Base-by-base conservation (phyloP, 179 eudicot species). In the Gypsophila paniculata region DNA sequence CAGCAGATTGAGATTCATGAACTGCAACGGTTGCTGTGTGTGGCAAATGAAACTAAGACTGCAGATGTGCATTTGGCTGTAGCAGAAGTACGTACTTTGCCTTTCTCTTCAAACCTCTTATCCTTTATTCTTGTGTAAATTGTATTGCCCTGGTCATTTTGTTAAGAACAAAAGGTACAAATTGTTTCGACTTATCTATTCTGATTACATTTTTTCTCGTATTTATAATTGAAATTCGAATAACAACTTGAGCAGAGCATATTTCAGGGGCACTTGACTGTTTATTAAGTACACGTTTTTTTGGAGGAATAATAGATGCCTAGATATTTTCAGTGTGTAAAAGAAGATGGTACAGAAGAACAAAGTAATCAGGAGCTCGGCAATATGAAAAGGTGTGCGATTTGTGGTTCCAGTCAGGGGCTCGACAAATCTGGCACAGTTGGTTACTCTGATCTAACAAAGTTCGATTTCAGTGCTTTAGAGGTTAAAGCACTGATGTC, bases 401-500 rank as follows among this genome's bases (percentile, higher is more conserved):
- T 73, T 72, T 34, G 54, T 73, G 65, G 62, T 72, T 69, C 66
- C 42, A 60, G 65, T 82, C 78, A 73, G 75, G 83, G 74, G 66
- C 74, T 61, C 10, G 74, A 74, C 74, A 71, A 68, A 48, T 76
- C 71, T 32, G 84, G 85, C 72, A 51, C n/a, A n/a, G n/a, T n/a
- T n/a, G n/a, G n/a, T n/a, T n/a, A n/a, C n/a, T n/a, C n/a, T n/a
- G n/a, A n/a, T n/a, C n/a, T n/a, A n/a, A n/a, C n/a, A n/a, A n/a
- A n/a, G n/a, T n/a, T n/a, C n/a, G n/a, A n/a, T n/a, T n/a, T 46
- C 42, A 82, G 79, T 76, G 61, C 49, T 51, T 61, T 79, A 74
- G 83, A 76, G 76, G 68, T 82, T 15, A 79, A 77, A 65, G 77
- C 75, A 55, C 75, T 86, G 9, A 73, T 75, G 76, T 77, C 75